Base-by-base conservation (phyloP, 768 basidiomycete species). In the Leucosporidium yakuticum region DNA sequence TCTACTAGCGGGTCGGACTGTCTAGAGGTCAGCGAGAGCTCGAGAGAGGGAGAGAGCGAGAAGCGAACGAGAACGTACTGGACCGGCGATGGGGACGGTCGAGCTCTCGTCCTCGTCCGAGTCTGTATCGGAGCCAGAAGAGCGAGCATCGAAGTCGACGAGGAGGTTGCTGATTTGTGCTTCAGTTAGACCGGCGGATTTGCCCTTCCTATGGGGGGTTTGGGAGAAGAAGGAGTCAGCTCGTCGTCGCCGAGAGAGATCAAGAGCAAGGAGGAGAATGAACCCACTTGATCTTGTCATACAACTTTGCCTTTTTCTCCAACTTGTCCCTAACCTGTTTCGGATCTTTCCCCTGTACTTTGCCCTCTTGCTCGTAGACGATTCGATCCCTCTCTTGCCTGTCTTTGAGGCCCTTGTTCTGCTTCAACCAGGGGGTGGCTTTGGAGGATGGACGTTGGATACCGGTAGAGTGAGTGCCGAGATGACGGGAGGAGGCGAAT, bases 101-200 rank as follows among this genome's bases (percentile, higher is more conserved):
- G 57, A 58, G 31, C 29, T 54, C 27, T 51, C 65, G 25, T 55
- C 54, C 5, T 53, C 48, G 27, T 53, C 47, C 11, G 15, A 21
- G 4, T 49, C 39, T 23, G 21, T 1, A 9, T 60, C 62, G 17
- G 29, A 48, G 25, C 64, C 58, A 11, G 29, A 14, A 6, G 29
- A 21, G 2, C 29, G 51, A 21, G 68, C 62, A 51, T 76, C 75
- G 50, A 74, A 76, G 65, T 76, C 75, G 60, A 76, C 74, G 19
- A 74, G 64, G 19, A 76, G 69, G 6, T 63, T 62, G 23, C 63
- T 69, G n/a, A 69, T 73, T 51, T 76, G 74, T 19, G 62, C 74
- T 25, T 70, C 68, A 21, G 56, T 69, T 39, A 76, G 49, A 1
- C 72, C 74, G 8, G 63, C 65, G 3, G 69, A 53, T 60, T 74